Evolutionary conservation across 2,329 filamentous ascomycete genomes (phyloP).

Genomic region (Raffaelea arxii): DNA sequence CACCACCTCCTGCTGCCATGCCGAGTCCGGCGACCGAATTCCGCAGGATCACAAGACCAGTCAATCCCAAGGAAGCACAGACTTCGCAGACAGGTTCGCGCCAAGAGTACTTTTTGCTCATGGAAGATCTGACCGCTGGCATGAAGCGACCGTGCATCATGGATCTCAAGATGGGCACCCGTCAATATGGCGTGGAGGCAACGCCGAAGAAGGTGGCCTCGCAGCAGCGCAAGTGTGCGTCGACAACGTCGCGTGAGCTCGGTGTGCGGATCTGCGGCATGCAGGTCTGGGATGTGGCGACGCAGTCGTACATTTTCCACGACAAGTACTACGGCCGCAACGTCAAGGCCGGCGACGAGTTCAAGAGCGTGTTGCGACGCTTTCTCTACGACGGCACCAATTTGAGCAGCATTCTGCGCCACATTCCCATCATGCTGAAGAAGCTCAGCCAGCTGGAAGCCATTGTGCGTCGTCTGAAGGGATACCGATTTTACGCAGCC

Average conservation of each 20-base stretch:
- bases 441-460: conserved; percentile 76
- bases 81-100: conserved; percentile 51
- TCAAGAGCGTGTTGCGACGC: conserved; percentile 75
- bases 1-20: too few species aligned
- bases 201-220: conserved; percentile 86
- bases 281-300: conserved; percentile 86
- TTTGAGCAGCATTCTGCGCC: conserved; percentile 66
- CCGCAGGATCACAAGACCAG: conserved; percentile 44
- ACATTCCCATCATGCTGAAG: conserved; percentile 78
- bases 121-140: conserved; percentile 91
- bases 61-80: conserved; percentile 71
- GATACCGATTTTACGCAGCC: conserved; percentile 91
- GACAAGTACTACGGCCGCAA: conserved; percentile 96
- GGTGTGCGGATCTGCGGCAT: conserved; percentile 92
- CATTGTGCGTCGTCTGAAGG: conserved; percentile 68
- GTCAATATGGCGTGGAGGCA: conserved; percentile 91
- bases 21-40: conserved; percentile 23
- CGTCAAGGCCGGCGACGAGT: conserved; percentile 77
- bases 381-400: conserved; percentile 89
- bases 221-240: conserved; percentile 84
- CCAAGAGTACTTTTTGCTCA: conserved; percentile 82
- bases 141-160: conserved; percentile 97
- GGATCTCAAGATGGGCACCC: conserved; percentile 96
- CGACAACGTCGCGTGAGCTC: conserved; percentile 81
- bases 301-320: conserved; percentile 82